Evolutionary conservation across 2,329 filamentous ascomycete genomes (phyloP).

Genomic region (Claviceps fusiformis): DNA sequence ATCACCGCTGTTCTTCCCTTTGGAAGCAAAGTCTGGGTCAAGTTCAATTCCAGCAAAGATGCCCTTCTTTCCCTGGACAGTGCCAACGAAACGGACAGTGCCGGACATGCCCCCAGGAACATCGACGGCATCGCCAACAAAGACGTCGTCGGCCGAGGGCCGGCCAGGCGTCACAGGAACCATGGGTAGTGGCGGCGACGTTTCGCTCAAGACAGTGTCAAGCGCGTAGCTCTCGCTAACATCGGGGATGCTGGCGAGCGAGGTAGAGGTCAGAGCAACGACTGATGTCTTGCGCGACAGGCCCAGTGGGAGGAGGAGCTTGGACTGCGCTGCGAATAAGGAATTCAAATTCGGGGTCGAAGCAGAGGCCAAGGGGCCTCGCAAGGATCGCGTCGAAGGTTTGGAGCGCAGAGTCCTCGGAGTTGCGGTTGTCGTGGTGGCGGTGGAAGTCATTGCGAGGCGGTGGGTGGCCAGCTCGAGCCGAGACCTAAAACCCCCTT

Average conservation of each 20-base stretch:
- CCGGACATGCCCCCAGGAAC: constrained; percentile 90
- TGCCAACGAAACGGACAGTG: constrained; percentile 75
- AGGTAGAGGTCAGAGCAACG: constrained; percentile 51
- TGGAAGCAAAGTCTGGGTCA: constrained; percentile 60
- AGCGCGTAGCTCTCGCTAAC: constrained; percentile 49
- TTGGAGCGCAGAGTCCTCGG: constrained; percentile 10
- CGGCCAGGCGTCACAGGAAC: constrained; percentile 43
- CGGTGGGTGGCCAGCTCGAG: constrained; percentile 4
- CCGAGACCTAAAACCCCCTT: background rate
- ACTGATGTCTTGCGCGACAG: constrained; percentile 59
- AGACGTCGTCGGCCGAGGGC: constrained; percentile 38
- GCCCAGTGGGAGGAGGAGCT: constrained; percentile 26
- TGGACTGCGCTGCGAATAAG: constrained; percentile 36
- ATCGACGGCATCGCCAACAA: constrained; percentile 73
- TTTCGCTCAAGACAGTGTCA: constrained; percentile 33
- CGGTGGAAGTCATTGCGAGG: constrained; percentile 11
- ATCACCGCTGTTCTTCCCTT: constrained; percentile 91
- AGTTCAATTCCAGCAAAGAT: constrained; percentile 89
- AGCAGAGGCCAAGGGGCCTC: constrained; percentile 32
- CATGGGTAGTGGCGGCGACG: constrained; percentile 20
- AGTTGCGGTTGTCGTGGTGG: constrained; percentile 8
- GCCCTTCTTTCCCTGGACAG: constrained; percentile 78
- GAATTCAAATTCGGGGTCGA: constrained; percentile 47
- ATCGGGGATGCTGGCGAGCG: constrained; percentile 53
- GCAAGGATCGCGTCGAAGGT: constrained; percentile 23